These are phyloP conservation scores for Nigrospora osmanthi DNA, from an alignment of 2,329 filamentous ascomycete species.

Conservation along the genomic window DNA sequence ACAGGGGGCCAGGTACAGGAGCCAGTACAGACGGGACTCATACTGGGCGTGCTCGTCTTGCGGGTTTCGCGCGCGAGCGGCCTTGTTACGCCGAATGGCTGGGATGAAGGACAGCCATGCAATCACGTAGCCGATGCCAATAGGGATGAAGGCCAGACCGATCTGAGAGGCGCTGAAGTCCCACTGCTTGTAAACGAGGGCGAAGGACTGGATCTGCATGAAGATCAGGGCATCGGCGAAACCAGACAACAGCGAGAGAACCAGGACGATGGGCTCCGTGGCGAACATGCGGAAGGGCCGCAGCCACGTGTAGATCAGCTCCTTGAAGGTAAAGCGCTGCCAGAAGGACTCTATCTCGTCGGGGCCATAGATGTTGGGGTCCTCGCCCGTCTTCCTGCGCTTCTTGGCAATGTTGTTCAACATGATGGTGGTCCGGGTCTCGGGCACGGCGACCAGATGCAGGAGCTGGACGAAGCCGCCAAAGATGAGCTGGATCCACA, in stretches of 20 bases:
- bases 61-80: constrained; percentile 33
- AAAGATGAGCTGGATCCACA: constrained; percentile 81
- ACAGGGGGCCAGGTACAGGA: constrained; percentile 50
- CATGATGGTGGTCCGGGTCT: constrained; percentile 69
- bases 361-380: constrained; percentile 61
- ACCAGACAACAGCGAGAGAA: constrained; percentile 51
- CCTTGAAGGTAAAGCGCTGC: constrained; percentile 27
- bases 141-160: constrained; percentile 36
- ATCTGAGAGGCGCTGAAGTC: constrained; percentile 36
- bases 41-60: constrained; percentile 51
- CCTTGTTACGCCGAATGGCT: constrained; percentile 33
- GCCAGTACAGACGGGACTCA: constrained; percentile 50
- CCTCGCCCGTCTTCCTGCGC: constrained; percentile 52
- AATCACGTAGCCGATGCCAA: constrained; percentile 45
- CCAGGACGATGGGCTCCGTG: constrained; percentile 57
- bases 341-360: constrained; percentile 53
- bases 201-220: constrained; percentile 57
- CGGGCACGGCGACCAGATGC: constrained; percentile 64
- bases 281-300: constrained; percentile 58
- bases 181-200: constrained; percentile 54
- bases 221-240: constrained; percentile 61
- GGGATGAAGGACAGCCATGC: constrained; percentile 51
- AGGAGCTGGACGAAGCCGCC: constrained; percentile 61
- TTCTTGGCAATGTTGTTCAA: constrained; percentile 75
- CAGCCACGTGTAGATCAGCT: constrained; percentile 43